phyloP scores from a whole-genome alignment of 139 green algal genomes.

The Chlorella sorokiniana region DNA sequence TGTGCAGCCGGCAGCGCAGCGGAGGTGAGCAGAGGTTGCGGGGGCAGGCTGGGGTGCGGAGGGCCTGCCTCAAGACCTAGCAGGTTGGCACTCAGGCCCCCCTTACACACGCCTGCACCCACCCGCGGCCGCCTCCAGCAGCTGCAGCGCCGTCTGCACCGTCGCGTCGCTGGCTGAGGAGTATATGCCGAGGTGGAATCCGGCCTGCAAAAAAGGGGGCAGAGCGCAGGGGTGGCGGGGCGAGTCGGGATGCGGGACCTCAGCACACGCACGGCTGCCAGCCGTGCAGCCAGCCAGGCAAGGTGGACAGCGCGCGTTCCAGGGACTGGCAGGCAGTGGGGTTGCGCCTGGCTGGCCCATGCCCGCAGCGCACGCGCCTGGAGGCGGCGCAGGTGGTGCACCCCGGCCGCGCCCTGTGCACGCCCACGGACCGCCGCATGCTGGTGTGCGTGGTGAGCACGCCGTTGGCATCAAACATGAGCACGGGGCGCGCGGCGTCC shows the following conservation, averaged over 20 bases:
- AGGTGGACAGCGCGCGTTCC: background rate
- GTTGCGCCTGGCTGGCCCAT: background rate
- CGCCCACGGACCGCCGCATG: conserved; percentile 22
- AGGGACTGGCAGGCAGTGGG: background rate
- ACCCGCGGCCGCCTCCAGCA: conserved; percentile 43
- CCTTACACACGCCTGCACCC: no score
- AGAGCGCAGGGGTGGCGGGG: background rate
- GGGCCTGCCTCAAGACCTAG: background rate
- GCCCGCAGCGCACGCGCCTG: conserved; percentile 6
- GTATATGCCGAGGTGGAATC: conserved; percentile 61
- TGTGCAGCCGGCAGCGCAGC: background rate
- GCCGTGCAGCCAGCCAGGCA: background rate
- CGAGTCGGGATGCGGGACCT: background rate
- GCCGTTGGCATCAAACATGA: conserved; percentile 24
- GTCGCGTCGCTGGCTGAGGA: conserved; percentile 43
- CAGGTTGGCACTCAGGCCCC: background rate
- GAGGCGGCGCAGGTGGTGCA: conserved; percentile 54
- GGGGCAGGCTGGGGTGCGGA: background rate
- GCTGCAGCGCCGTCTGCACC: conserved; percentile 32
- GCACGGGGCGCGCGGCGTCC: background rate
- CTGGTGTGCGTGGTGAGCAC: conserved; percentile 44
- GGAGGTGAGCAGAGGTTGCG: background rate
- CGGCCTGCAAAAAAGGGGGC: conserved; percentile 23
- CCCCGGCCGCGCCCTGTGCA: conserved; percentile 52
- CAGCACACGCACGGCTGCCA: background rate